Conservation (phyloP, 139 green algal genomes). For the Chlamydomonas eustigma region DNA sequence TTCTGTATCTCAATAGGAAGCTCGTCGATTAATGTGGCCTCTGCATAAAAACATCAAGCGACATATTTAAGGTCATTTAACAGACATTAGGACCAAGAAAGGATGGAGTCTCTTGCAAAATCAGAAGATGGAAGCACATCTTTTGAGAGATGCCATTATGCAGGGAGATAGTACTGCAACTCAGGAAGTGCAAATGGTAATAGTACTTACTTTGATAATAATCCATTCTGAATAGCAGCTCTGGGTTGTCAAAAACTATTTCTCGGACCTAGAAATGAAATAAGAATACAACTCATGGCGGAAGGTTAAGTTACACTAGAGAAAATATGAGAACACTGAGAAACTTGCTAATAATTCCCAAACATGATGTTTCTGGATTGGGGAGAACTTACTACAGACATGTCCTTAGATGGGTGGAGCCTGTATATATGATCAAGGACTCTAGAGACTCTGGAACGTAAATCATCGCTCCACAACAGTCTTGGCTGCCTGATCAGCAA, state of each 20-base stretch:
- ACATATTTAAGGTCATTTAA: not conserved
- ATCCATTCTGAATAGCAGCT: slow-evolving; percentile 44
- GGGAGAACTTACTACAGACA: too few relatives aligned
- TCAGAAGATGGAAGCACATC: too few relatives aligned
- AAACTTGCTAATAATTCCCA: too few relatives aligned
- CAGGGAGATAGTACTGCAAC: too few relatives aligned
- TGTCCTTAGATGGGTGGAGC: slow-evolving; percentile 30
- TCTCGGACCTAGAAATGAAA: slow-evolving; percentile 9
- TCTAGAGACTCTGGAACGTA: slow-evolving; percentile 9
- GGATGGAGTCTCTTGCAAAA: too few relatives aligned
- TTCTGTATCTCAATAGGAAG: slow-evolving; percentile 48
- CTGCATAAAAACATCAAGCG: not conserved
- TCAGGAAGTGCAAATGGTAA: too few relatives aligned
- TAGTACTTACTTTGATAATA: slow-evolving; percentile 31
- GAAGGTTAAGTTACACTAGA: too few relatives aligned
- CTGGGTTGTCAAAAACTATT: slow-evolving; percentile 31
- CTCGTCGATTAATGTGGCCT: slow-evolving; percentile 29
- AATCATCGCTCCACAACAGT: slow-evolving; percentile 20
- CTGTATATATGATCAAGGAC: slow-evolving; percentile 1
- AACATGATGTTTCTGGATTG: too few relatives aligned
- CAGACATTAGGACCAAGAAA: too few relatives aligned
- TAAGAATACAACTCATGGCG: too few relatives aligned
- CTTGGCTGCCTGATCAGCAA: slow-evolving; percentile 21
- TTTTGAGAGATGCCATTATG: too few relatives aligned
- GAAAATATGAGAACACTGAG: too few relatives aligned